Percentiles rank a stretch among this genome's conserved stretches.
Conservation (phyloP, 495 filamentous ascomycete genomes). For the Penicillium argentinense region DNA sequence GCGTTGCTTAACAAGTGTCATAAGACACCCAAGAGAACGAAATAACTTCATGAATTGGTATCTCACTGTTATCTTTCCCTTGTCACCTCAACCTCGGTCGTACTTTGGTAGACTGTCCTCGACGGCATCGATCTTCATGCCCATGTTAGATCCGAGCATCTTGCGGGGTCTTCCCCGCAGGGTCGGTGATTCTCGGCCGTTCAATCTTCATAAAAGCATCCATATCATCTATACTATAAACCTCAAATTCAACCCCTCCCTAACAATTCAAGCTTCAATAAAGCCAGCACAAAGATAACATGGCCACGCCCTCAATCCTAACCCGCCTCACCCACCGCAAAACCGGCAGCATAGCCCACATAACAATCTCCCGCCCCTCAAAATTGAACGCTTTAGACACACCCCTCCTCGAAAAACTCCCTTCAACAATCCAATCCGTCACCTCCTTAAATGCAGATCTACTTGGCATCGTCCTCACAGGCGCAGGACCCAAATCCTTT, state of each 20-base stretch:
- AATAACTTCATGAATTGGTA: no score
- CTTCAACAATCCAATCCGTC: constrained; percentile 5
- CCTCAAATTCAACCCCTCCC: no score
- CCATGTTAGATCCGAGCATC: neutral
- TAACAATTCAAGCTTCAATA: neutral
- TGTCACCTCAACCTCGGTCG: no score
- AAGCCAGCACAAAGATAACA: neutral
- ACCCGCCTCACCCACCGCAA: constrained; percentile 14
- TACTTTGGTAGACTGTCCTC: no score
- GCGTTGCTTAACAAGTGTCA: no score
- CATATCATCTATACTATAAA: no score
- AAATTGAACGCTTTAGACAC: constrained; percentile 28
- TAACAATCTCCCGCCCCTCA: constrained; percentile 22
- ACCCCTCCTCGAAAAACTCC: constrained; percentile 11
- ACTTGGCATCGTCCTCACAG: constrained; percentile 22
- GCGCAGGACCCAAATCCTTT: constrained; percentile 23
- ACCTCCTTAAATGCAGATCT: constrained; percentile 8
- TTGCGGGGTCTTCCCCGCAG: constrained; percentile 12
- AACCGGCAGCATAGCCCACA: constrained; percentile 19
- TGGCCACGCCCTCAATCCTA: constrained; percentile 9
- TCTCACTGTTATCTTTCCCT: no score
- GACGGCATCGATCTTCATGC: no score
- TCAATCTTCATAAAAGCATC: neutral
- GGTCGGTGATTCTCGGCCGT: constrained; percentile 15
- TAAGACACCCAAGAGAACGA: no score